Evolutionary conservation across 257 asterid species (phyloP).

Genomic region (Penstemon eatonii): DNA sequence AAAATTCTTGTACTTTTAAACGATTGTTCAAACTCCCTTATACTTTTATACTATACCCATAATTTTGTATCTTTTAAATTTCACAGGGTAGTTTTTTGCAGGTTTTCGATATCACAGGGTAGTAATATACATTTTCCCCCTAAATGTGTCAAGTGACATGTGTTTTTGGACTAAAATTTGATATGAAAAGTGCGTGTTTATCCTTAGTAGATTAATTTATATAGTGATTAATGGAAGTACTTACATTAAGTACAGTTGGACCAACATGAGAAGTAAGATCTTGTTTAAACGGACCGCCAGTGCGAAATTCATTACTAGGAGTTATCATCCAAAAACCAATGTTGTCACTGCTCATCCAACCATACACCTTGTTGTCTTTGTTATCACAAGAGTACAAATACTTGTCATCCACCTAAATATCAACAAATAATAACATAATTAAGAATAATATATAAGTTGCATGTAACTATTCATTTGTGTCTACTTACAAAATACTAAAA

Average conservation of each 20-base stretch:
- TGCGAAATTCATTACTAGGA: slow-evolving; percentile 59
- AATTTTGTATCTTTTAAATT: too few relatives aligned
- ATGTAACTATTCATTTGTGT: neutral
- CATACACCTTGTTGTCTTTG: slow-evolving; percentile 59
- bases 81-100: too few relatives aligned
- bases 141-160: too few relatives aligned
- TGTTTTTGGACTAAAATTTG: too few relatives aligned
- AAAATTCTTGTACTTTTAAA: too few relatives aligned
- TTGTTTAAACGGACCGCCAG: slow-evolving; percentile 65
- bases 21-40: too few relatives aligned
- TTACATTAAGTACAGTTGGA: slow-evolving; percentile 58
- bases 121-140: too few relatives aligned
- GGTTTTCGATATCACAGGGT: too few relatives aligned
- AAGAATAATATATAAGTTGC: neutral
- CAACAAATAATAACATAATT: neutral
- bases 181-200: too few relatives aligned
- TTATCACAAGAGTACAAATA: slow-evolving; percentile 53
- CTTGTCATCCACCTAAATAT: slow-evolving; percentile 69
- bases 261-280: slow-evolving; percentile 77
- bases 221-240: slow-evolving; percentile 3
- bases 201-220: too few relatives aligned
- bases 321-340: slow-evolving; percentile 69
- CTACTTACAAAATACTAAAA: too few relatives aligned
- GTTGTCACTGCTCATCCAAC: slow-evolving; percentile 45
- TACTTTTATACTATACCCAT: too few relatives aligned